Evolutionary conservation across 1,284 basidiomycete genomes (phyloP), one percentile per base, ranked within the genome.

Genomic region (Macrocystidia cucumis): DNA sequence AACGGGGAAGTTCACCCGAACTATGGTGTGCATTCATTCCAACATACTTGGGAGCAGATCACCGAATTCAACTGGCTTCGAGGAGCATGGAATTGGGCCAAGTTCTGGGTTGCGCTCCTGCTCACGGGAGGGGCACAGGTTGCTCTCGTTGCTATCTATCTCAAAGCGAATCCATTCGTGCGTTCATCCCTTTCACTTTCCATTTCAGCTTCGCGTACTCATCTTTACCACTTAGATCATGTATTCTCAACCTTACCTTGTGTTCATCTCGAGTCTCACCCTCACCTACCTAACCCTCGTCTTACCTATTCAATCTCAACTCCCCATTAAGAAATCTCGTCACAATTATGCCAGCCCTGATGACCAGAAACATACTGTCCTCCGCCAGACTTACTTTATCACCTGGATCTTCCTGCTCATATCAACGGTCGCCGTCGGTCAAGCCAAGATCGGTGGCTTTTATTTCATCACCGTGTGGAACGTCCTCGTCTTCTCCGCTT

Each of bases 401-500:
- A 72, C 72, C 7, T 81, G 77, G 72, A 34, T 72, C 11, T 53
- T 78, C 1, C 69, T 81, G 16, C 55, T 79, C 8, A 42, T 63
- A 19, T 59, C 67, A 2, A 75, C 74, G 0, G 44, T 70, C 14
- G 49, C 61, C 1, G 57, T 74, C 18, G 62, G 60, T 12, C 59
- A 59, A 3, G 45, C 56, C 2, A 48, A 63, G 5, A 47, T 80
- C 11, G 78, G 74, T 1, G 67, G 72, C 1, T 54, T 71, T 6
- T 84, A 82, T 49, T 59, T 72, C 33, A 44, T 78, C 22, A 75
- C 70, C 0, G 63, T 62, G 5, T 80, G 77, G 68, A 73, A 83
- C 38, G 50, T 55, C 1, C 64, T 65, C 6, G 53, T 69, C 3
- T 65, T 75, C 28, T 35, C 74, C 1, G 75, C 67, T 2, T 64